Conservation (phyloP, 2,329 filamentous ascomycete genomes). For the Fusarium odoratissimum region DNA sequence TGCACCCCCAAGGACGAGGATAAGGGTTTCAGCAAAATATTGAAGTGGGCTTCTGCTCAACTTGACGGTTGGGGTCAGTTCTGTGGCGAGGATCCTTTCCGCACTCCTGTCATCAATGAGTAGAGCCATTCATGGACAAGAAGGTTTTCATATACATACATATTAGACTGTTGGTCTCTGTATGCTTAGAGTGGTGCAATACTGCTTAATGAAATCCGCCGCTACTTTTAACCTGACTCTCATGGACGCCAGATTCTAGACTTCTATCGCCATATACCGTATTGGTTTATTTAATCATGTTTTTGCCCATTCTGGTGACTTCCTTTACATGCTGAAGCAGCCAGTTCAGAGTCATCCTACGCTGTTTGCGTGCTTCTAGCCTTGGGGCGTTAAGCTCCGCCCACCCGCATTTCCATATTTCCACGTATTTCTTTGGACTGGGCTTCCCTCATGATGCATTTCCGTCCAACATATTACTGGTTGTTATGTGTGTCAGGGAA, state of each 20-base stretch:
- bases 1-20: constrained; percentile 43
- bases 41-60: constrained; percentile 49
- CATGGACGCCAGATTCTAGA: background rate
- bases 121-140: background rate
- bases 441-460: background rate
- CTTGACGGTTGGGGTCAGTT: constrained; percentile 51
- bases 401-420: background rate
- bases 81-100: constrained; percentile 43
- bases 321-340: background rate
- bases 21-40: constrained; percentile 48
- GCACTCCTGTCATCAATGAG: constrained; percentile 38
- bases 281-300: background rate
- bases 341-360: too few relatives aligned
- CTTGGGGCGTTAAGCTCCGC: background rate
- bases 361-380: background rate
- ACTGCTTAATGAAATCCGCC: background rate
- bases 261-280: background rate
- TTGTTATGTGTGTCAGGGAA: background rate
- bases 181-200: background rate
- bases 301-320: background rate
- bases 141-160: background rate
- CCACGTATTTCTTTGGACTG: background rate
- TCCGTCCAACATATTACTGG: background rate
- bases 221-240: background rate
- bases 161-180: background rate